Base-by-base conservation (phyloP, 352 stramenopile species). In the Globisporangium parvum region DNA sequence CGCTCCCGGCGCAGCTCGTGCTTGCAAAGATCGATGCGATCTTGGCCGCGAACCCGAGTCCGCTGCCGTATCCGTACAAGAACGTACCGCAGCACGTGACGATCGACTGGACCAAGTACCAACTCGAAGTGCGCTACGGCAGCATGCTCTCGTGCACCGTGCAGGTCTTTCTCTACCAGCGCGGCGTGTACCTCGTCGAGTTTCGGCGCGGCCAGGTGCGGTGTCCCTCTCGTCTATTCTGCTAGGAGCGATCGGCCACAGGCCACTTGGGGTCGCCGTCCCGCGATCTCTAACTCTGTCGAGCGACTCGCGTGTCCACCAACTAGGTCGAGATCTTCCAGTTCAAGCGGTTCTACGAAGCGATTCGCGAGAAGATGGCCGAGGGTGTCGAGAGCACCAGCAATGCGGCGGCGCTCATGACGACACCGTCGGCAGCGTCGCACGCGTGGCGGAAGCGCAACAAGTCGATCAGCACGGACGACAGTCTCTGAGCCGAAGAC, bases 341-440 rank as follows among this genome's bases (percentile, higher is more conserved):
- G 59, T 94, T 94, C 63, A 92, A 94, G 61, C 78, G 84, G 46
- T 93, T 92, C 54, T 93, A 91, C 61, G 76, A 93, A 59, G 78
- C 87, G 37, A 78, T 93, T 18, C 82, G 80, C 37, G 67, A 69
- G 14, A 72, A 80, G 26, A 72, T 93, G 31, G 75, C 76, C 8
- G 71, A 83, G 62, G 68, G 70, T 39, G 71, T 79, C 42, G 69
- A 83, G n/a, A 57, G 31, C 51, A 50, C 15, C 35, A 20, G 20
- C 49, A 35, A n/a, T 20, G 40, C 18, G 18, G 26, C 18, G 15
- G 11, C 47, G 47, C 31, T 26, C n/a, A 42, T 42, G 39, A 17
- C 39, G 39, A 42, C 39, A 14, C 33, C 23, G 12, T 14, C 59
- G 11, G 57, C 63, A 15, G 39, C 65, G 8, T 41, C 55, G 6